Evolutionary conservation across 2,329 filamentous ascomycete genomes (phyloP), one percentile per base, ranked within the genome.

Genomic region (Blastomyces gilchristii): DNA sequence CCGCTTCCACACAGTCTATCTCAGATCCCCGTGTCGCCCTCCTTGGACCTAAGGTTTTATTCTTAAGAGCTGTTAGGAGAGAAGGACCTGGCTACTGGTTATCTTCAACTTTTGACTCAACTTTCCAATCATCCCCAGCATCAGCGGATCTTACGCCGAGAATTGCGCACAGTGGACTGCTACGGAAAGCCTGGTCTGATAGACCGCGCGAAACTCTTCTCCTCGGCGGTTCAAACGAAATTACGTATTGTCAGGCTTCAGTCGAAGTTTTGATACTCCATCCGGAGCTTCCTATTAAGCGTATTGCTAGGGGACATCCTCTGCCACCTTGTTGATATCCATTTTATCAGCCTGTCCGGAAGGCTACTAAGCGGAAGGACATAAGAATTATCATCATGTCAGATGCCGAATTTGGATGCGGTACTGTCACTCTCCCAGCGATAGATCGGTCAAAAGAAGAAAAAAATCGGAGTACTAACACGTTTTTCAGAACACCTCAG

Each of bases 401-500:
- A 28, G 47, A 60, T 31, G 56, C 62, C 16, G 56, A 63, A 54
- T 63, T 63, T 47, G 62, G 62, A 50, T 63, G 62, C 45, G 62
- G 62, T 63, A 60, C 18, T 57, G 5, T 56, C 60, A 60, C 45
- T 34, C 43, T 37, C 37, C 37, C n/a, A 18, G 14, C 52, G 50
- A 31, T 39, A 52, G 37, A 43, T 49, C n/a, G 14, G 50, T 31
- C 47, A 45, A 34, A 31, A 31, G 68, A 28, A 31, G 39, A 34
- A 31, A 31, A 69, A 28, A 31, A 7, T 16, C 1, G 37, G 58
- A 50, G 28, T 57, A 25, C 37, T 62, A 39, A 62, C 25, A 56
- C 3, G 2, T 39, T 11, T 12, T 52, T 58, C 65, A 78, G 76
- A 77, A 67, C 76, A 78, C 67, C 71, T 78, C 63, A 72, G 72